Conservation (phyloP, 371 early-diverging fungal species). For the Lichtheimia hyalospora region DNA sequence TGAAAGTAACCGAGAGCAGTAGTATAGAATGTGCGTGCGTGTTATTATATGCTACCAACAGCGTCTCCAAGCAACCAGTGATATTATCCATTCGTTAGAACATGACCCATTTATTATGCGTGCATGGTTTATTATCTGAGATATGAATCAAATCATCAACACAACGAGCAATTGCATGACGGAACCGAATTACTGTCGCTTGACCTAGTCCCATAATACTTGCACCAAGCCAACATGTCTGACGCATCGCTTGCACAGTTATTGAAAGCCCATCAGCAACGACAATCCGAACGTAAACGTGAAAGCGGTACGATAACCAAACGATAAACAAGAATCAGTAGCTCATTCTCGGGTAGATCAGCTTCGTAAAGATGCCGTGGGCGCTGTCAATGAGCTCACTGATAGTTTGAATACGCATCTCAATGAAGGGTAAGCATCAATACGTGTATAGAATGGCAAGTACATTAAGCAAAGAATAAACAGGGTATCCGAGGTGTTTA, state of each 20-base stretch:
- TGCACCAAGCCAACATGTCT: neutral
- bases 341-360: constrained; percentile 37
- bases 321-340: neutral
- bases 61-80: too few species aligned
- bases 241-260: constrained; percentile 7
- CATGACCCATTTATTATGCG: too few species aligned
- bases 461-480: neutral
- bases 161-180: too few species aligned
- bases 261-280: constrained; percentile 8
- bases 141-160: too few species aligned
- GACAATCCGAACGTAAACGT: constrained; percentile 9
- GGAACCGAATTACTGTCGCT: too few species aligned
- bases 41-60: too few species aligned
- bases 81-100: too few species aligned
- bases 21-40: too few species aligned
- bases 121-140: too few species aligned
- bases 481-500: constrained; percentile 55
- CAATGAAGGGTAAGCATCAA: constrained; percentile 46
- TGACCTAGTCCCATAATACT: too few species aligned
- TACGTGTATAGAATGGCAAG: neutral
- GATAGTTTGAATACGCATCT: constrained; percentile 57
- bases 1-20: too few species aligned
- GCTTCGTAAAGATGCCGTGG: constrained; percentile 48
- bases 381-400: constrained; percentile 44
- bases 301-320: constrained; percentile 5